Conservation (phyloP, 176 grass and related monocot species). For the Guadua angustifolia region DNA sequence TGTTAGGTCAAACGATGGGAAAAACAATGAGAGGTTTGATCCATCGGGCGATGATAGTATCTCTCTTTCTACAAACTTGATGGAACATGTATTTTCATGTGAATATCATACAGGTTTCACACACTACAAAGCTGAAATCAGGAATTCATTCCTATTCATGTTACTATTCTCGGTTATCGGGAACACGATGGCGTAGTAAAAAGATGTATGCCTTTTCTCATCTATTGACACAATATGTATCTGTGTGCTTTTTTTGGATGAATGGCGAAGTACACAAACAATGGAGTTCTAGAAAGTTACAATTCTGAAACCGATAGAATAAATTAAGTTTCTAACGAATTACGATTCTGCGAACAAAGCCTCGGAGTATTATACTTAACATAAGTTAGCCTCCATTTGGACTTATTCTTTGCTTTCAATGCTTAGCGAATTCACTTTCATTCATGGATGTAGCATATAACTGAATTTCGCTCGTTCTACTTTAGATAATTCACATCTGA, state of each 20-base stretch:
- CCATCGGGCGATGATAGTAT: too few species aligned
- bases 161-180: neutral
- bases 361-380: neutral
- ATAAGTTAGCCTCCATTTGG: neutral
- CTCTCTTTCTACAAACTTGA: slow-evolving; percentile 10
- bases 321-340: neutral
- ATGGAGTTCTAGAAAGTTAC: neutral
- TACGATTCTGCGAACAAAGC: neutral
- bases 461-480: neutral
- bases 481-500: slow-evolving; percentile 40
- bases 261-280: neutral
- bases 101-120: neutral
- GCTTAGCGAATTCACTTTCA: slow-evolving; percentile 16
- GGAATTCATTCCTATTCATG: neutral
- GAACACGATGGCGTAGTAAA: neutral
- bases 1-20: too few species aligned
- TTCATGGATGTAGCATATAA: slow-evolving; percentile 1
- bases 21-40: too few species aligned
- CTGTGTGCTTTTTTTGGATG: slow-evolving; percentile 1
- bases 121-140: neutral
- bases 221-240: slow-evolving; percentile 1
- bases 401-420: neutral
- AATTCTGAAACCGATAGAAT: neutral
- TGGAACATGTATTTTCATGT: slow-evolving; percentile 5
- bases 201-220: neutral